These are phyloP conservation scores for Zygosaccharomyces bisporus DNA, from an alignment of 805 yeast genomes.

Conservation along the genomic window DNA sequence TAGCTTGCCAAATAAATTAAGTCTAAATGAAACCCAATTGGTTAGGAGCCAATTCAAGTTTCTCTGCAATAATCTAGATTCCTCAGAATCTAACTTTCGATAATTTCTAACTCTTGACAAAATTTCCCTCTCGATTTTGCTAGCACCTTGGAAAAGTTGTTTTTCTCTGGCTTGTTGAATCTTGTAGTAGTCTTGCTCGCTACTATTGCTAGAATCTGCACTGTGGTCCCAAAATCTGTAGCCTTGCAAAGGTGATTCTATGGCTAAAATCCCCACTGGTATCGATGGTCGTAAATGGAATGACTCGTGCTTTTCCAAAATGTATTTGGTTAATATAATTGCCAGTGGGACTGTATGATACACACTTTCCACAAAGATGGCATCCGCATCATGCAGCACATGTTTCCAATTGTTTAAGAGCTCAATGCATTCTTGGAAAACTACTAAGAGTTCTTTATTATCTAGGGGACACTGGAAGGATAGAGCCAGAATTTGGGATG, in stretches of 20 bases:
- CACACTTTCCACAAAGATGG: slow-evolving; percentile 47
- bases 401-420: slow-evolving; percentile 48
- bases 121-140: slow-evolving; percentile 25
- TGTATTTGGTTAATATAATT: slow-evolving; percentile 43
- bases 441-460: slow-evolving; percentile 28
- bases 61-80: slow-evolving; percentile 39
- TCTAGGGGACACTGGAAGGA: slow-evolving; percentile 38
- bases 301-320: slow-evolving; percentile 35
- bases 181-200: slow-evolving; percentile 23
- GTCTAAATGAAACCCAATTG: slow-evolving; percentile 40
- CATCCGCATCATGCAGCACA: slow-evolving; percentile 46
- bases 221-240: slow-evolving; percentile 42
- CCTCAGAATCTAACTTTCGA: slow-evolving; percentile 40
- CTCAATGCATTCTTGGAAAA: slow-evolving; percentile 43
- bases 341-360: slow-evolving; percentile 54
- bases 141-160: slow-evolving; percentile 29
- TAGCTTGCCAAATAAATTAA: slow-evolving; percentile 49
- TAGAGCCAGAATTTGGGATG: slow-evolving; percentile 26
- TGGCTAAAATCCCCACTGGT: slow-evolving; percentile 33
- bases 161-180: slow-evolving; percentile 31
- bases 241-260: slow-evolving; percentile 41
- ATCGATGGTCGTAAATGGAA: slow-evolving; percentile 20
- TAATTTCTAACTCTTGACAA: slow-evolving; percentile 34
- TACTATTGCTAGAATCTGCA: slow-evolving; percentile 19
- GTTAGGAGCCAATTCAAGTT: slow-evolving; percentile 42